Percentiles rank a stretch among this genome's conserved stretches.
Conservation (phyloP, 164 flowering plant species). For the Nymphaea colorata region DNA sequence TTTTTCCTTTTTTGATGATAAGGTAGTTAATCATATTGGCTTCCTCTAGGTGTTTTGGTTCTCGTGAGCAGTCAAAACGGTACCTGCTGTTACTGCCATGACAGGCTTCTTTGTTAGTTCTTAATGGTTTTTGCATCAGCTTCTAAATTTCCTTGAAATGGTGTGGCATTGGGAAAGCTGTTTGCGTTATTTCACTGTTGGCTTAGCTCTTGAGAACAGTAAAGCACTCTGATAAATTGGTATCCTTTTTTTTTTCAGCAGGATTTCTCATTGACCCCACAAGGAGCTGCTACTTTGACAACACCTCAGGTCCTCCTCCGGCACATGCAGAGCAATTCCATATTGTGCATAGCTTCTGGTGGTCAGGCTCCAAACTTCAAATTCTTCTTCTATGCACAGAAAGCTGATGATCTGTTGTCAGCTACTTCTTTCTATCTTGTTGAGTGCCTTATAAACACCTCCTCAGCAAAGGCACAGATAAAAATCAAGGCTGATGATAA, state of each 20-base stretch:
- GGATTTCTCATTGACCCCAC: slow-evolving; percentile 67
- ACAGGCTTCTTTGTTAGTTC: too few species aligned
- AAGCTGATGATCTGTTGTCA: slow-evolving; percentile 35
- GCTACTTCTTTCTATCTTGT: slow-evolving; percentile 54
- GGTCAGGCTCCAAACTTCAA: slow-evolving; percentile 93
- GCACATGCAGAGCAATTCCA: slow-evolving; percentile 80
- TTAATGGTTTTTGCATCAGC: too few species aligned
- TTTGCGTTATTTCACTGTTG: too few species aligned
- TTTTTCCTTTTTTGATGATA: too few species aligned
- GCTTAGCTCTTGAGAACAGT: too few species aligned
- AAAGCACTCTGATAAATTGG: too few species aligned
- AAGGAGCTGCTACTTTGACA: slow-evolving; percentile 60
- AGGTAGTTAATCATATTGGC: too few species aligned
- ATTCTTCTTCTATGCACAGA: slow-evolving; percentile 95
- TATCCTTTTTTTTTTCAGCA: slow-evolving; percentile 14
- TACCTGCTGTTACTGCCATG: too few species aligned
- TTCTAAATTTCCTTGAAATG: too few species aligned
- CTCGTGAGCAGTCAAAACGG: too few species aligned
- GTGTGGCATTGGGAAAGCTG: too few species aligned
- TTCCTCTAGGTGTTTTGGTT: too few species aligned
- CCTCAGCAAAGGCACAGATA: slow-evolving; percentile 67
- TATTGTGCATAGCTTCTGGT: slow-evolving; percentile 95
- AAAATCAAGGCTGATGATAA: slow-evolving; percentile 91
- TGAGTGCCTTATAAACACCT: slow-evolving; percentile 81
- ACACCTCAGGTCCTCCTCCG: slow-evolving; percentile 65